phyloP scores from a whole-genome alignment of 1,284 basidiomycete genomes.

The Uromyces viciae-fabae region DNA sequence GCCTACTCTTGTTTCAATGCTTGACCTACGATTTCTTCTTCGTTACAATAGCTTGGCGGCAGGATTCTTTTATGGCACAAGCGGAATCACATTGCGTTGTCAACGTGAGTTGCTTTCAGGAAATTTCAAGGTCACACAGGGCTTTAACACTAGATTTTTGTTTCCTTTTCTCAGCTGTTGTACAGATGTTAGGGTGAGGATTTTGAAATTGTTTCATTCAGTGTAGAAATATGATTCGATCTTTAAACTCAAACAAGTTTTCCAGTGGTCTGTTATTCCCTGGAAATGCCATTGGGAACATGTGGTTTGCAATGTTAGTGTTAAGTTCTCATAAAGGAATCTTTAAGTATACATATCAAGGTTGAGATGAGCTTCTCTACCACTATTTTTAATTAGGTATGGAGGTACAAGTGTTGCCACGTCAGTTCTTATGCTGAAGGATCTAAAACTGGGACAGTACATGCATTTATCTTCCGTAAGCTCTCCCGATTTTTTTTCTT shows the following conservation, averaged over 20 bases:
- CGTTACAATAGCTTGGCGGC: constrained; percentile 31
- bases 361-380: neutral
- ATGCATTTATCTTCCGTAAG: constrained; percentile 33
- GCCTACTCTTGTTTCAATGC: neutral
- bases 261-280: constrained; percentile 40
- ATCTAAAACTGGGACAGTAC: constrained; percentile 39
- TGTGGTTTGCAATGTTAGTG: constrained; percentile 42
- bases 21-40: neutral
- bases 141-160: neutral
- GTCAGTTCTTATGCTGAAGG: constrained; percentile 25
- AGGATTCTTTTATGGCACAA: constrained; percentile 33
- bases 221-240: neutral
- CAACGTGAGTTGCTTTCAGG: constrained; percentile 7
- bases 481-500: neutral
- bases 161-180: constrained; percentile 20
- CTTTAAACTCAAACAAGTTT: neutral
- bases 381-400: neutral
- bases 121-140: neutral
- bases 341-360: too few relatives aligned
- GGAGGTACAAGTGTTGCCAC: constrained; percentile 17
- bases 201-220: neutral
- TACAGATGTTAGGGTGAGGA: constrained; percentile 38
- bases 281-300: constrained; percentile 36
- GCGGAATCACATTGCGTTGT: constrained; percentile 32
- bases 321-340: too few relatives aligned